Evolutionary conservation across 108 stramenopile species (phyloP).

Genomic region (Cyclotella atomus): DNA sequence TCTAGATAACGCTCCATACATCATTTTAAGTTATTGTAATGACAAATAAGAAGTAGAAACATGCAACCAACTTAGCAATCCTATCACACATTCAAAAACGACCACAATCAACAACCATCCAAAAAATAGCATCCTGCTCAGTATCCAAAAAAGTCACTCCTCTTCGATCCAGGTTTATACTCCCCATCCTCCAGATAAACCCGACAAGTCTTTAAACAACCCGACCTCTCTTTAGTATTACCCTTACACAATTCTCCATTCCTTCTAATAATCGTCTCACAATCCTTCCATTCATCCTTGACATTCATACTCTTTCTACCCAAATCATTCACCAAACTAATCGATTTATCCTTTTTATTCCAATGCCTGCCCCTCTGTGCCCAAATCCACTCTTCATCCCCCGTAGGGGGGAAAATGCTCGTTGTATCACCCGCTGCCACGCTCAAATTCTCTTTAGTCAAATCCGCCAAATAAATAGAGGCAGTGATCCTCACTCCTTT

Average conservation of each 20-base stretch:
- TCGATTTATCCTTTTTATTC: slow-evolving; percentile 31
- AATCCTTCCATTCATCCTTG: slow-evolving; percentile 23
- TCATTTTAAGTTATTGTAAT: too few species aligned
- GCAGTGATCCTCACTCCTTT: slow-evolving; percentile 56
- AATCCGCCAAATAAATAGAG: slow-evolving; percentile 61
- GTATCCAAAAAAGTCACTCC: slow-evolving; percentile 37
- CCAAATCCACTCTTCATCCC: slow-evolving; percentile 45
- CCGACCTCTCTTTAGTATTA: slow-evolving; percentile 22
- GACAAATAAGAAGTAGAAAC: too few species aligned
- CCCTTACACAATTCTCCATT: slow-evolving; percentile 15
- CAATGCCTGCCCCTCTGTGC: slow-evolving; percentile 44
- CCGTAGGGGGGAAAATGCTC: slow-evolving; percentile 37
- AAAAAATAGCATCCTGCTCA: background rate
- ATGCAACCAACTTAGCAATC: background rate
- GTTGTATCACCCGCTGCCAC: slow-evolving; percentile 36
- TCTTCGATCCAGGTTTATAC: slow-evolving; percentile 33
- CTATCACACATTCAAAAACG: background rate
- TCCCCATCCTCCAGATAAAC: slow-evolving; percentile 40
- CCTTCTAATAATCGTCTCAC: slow-evolving; percentile 3
- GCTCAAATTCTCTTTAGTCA: slow-evolving; percentile 44
- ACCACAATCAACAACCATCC: background rate
- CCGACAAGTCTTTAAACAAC: slow-evolving; percentile 35
- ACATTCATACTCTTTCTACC: slow-evolving; percentile 26
- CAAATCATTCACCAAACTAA: slow-evolving; percentile 34
- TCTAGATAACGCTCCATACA: too few species aligned